These are phyloP conservation scores for Trichoderma cornu-damae DNA, from an alignment of 2,329 filamentous ascomycete species.

Conservation along the genomic window DNA sequence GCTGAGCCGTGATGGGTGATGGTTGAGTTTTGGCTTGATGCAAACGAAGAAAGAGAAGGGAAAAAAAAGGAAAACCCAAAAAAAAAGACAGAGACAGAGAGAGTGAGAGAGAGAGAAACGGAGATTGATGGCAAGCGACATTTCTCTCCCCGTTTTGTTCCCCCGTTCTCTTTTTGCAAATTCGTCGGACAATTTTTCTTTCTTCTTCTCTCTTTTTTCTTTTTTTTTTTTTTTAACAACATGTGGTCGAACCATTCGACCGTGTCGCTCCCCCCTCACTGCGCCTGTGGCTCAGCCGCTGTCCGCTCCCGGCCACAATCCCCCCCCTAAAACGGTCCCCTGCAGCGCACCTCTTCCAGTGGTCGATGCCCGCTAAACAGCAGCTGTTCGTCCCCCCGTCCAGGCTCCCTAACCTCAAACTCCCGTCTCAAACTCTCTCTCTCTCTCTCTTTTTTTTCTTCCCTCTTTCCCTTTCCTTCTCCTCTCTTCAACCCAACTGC, in stretches of 20 bases:
- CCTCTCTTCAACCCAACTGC: slow-evolving; percentile 7
- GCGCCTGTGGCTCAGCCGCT: not conserved
- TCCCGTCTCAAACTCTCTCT: not conserved
- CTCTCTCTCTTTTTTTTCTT: not conserved
- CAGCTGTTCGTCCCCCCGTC: slow-evolving; percentile 1
- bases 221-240: no score
- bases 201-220: not conserved
- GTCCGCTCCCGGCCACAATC: not conserved
- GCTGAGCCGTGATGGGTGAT: no score
- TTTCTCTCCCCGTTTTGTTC: not conserved
- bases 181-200: no score
- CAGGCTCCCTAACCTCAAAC: slow-evolving; percentile 1
- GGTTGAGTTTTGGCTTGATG: no score
- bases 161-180: no score
- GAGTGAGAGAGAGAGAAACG: not conserved
- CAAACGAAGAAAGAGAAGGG: not conserved
- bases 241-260: slow-evolving; percentile 9
- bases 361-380: not conserved
- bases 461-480: not conserved
- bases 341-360: slow-evolving; percentile 9
- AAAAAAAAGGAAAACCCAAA: no score
- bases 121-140: slow-evolving; percentile 4
- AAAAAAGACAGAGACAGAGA: no score
- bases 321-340: not conserved
- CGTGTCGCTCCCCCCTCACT: not conserved